Evolutionary conservation across 345 rosid species (phyloP), one percentile per base, ranked within the genome.

Genomic region (Ailanthus altissimus): DNA sequence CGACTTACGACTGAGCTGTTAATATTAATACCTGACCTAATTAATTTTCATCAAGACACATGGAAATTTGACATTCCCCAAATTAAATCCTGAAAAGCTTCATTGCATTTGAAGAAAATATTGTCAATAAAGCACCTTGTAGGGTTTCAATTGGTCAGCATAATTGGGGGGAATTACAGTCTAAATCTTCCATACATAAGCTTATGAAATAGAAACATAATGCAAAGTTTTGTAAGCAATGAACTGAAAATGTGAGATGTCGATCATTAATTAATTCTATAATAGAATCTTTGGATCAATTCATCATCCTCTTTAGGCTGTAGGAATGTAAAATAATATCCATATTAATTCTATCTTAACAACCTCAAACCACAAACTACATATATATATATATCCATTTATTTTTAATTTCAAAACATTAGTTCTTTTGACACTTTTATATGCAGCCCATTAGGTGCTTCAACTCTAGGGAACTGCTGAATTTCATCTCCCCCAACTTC

Each of bases 381-480:
- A 23, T 15, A 23, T 42, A 28, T 61, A 28, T 61, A 6, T 40
- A 18, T 42, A 36, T 20, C n/a, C 47, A 32, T 67, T 23, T n/a
- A 13, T 6, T 68, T 2, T 26, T 40, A 8, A 20, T 51, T 20
- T 21, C 8, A n/a, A 57, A 1, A 60, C 13, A 42, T 77, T 67
- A 70, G 79, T 78, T 25, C 26, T 77, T n/a, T 66, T 46, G 87
- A 83, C 1, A 83, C 80, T 53, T 76, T 83, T 49, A 89, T 58
- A 53, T 77, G 88, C 61, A 85, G 74, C 11, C 90, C 92, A 66
- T 87, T 81, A 3, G 90, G 88, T 59, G 92, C 92, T 85, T 83
- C 86, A 47, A 89, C 88, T 87, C 92, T 84, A 5, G 90, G 90
- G 47, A 89, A 89, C n/a, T 84, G 70, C 60, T 74, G 36, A 36